A percentile compares a stretch with the other conserved stretches of the same genome.
Evolutionary conservation across 1,139 yeast genomes (phyloP).

Genomic region (Hemisphaericaspora subhashii): DNA sequence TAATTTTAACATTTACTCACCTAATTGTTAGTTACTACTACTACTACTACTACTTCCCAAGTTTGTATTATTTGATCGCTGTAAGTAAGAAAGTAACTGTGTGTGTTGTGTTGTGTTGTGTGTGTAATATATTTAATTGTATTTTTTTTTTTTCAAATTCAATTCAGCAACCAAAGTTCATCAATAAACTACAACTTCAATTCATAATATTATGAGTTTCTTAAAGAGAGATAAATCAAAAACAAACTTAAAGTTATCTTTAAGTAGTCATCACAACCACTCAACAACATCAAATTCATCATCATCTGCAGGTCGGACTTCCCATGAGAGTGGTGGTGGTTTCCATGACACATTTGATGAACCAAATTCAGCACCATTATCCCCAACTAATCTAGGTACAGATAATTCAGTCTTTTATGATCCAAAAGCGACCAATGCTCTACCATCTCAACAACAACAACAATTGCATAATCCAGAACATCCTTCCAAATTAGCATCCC

Average conservation of each 20-base stretch:
- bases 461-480: constrained; percentile 1
- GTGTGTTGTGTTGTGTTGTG: no score
- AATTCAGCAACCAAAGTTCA: no score
- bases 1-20: no score
- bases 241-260: constrained; percentile 16
- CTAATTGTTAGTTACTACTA: no score
- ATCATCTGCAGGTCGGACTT: constrained; percentile 15
- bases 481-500: constrained; percentile 1
- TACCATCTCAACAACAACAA: background rate
- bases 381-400: constrained; percentile 12
- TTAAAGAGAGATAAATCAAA: constrained; percentile 31
- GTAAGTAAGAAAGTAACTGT: no score
- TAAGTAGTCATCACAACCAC: background rate
- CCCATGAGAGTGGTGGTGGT: background rate
- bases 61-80: no score
- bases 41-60: no score
- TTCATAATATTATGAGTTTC: constrained; percentile 31
- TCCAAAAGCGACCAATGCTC: background rate
- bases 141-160: no score
- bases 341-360: constrained; percentile 1
- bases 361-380: constrained; percentile 10
- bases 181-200: no score
- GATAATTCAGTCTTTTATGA: constrained; percentile 9
- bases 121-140: no score
- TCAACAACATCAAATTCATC: background rate